These are phyloP conservation scores for Paramecium octaurelia DNA, from an alignment of 73 alveolate species.

Conservation along the genomic window DNA sequence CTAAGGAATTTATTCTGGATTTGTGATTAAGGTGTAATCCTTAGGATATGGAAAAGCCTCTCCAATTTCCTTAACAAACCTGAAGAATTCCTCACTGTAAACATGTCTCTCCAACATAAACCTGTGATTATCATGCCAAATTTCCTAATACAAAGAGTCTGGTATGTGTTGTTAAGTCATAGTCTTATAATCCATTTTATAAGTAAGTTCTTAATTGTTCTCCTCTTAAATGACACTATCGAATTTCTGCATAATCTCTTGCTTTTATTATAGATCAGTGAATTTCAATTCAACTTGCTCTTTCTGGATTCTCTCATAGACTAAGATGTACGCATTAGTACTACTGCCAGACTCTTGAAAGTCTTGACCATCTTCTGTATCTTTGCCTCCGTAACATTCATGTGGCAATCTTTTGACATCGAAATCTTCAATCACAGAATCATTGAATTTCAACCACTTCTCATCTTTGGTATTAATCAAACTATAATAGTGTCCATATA, in stretches of 20 bases:
- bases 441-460: slow-evolving; percentile 90
- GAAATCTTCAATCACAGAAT: slow-evolving; percentile 71
- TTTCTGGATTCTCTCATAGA: slow-evolving; percentile 87
- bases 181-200: background rate
- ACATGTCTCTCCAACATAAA: slow-evolving; percentile 60
- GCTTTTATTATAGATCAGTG: background rate
- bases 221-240: background rate
- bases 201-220: background rate
- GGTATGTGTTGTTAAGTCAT: slow-evolving; percentile 37
- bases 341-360: slow-evolving; percentile 37
- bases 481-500: slow-evolving; percentile 91
- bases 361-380: slow-evolving; percentile 60
- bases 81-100: slow-evolving; percentile 42
- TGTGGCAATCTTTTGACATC: slow-evolving; percentile 63
- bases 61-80: slow-evolving; percentile 40
- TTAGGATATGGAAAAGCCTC: background rate
- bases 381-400: slow-evolving; percentile 88
- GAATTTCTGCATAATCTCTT: background rate
- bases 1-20: background rate
- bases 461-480: slow-evolving; percentile 61
- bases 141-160: slow-evolving; percentile 24
- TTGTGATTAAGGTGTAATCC: background rate
- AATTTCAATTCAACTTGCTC: slow-evolving; percentile 62
- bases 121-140: slow-evolving; percentile 60
- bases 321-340: slow-evolving; percentile 96